Evolutionary conservation across 2,329 filamentous ascomycete genomes (phyloP), one percentile per base, ranked within the genome.

Genomic region (Laburnicola sp.): DNA sequence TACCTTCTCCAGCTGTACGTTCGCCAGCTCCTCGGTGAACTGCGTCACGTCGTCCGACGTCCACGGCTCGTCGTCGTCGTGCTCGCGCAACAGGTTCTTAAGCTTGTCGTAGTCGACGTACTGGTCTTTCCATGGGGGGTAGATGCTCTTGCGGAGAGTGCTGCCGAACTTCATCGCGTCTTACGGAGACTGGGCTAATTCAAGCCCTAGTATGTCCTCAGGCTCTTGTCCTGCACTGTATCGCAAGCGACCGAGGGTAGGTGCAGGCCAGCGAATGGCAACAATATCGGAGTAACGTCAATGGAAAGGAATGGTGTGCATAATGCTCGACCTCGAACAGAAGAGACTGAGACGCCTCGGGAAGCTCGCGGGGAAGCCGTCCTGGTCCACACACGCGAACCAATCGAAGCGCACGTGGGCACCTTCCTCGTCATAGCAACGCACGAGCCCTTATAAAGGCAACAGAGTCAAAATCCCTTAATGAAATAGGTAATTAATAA

Each of bases 41-140:
- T 83, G 84, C 69, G 88, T 89, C 80, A 97, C 94, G 71, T 99
- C 94, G 40, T 92, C 86, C 65, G 96, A 91, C 25, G 92, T 96
- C 94, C 94, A 99, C 35, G 74, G 66, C 52, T 84, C 79, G 22
- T 87, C 86, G 45, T 77, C 80, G 52, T 73, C 74, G 50, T 64
- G 66, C 73, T 97, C 94, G 58, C 90, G 87, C 54, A 99, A 79
- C 52, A 99, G 82, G 66, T 82, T 81, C 81, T 97, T 97, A 60
- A 99, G 86, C 81, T 93, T 96, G 64, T 83, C 78, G 75, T 99
- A 99, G 78, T 97, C 92, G 70, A 99, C 90, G 79, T 99, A 97
- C 68, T 95, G 83, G 71, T 87, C 89, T 74, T 88, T 89, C 93
- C 93, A 99, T 69, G 91, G 91, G 62, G 83, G 76, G 73, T 97